These are phyloP conservation scores for Xylaria longipes DNA, from an alignment of 495 filamentous ascomycete genomes.

Conservation along the genomic window DNA sequence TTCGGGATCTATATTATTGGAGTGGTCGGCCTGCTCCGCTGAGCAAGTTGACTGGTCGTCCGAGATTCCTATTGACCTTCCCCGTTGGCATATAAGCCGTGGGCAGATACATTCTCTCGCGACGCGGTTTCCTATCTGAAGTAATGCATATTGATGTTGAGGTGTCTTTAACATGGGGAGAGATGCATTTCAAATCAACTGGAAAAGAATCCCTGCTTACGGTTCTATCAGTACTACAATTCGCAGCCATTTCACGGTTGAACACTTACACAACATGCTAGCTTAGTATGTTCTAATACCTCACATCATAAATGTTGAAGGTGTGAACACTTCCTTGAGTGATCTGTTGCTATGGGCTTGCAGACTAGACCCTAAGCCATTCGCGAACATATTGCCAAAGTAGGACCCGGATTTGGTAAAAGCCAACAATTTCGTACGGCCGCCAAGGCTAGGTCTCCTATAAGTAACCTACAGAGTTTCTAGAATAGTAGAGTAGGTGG, in stretches of 20 bases:
- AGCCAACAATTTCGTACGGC: neutral
- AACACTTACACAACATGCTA: neutral
- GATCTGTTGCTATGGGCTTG: neutral
- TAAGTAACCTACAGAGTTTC: neutral
- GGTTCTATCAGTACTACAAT: neutral
- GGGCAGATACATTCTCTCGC: neutral
- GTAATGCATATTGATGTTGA: neutral
- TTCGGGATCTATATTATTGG: conserved; percentile 5
- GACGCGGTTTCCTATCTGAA: neutral
- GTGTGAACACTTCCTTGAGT: neutral
- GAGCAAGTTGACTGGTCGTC: neutral
- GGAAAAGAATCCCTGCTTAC: neutral
- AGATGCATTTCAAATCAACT: conserved; percentile 15
- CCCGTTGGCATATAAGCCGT: conserved; percentile 8
- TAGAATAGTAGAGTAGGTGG: neutral
- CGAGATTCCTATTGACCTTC: conserved; percentile 5
- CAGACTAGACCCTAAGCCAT: neutral
- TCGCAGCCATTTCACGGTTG: neutral
- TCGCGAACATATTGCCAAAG: neutral
- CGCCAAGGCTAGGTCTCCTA: neutral
- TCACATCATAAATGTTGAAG: neutral
- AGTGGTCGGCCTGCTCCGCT: neutral
- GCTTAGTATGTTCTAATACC: neutral
- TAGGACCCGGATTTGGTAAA: neutral
- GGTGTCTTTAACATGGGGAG: neutral